These are phyloP conservation scores for Phialophora expanda DNA, from an alignment of 2,329 filamentous ascomycete species.

Conservation along the genomic window DNA sequence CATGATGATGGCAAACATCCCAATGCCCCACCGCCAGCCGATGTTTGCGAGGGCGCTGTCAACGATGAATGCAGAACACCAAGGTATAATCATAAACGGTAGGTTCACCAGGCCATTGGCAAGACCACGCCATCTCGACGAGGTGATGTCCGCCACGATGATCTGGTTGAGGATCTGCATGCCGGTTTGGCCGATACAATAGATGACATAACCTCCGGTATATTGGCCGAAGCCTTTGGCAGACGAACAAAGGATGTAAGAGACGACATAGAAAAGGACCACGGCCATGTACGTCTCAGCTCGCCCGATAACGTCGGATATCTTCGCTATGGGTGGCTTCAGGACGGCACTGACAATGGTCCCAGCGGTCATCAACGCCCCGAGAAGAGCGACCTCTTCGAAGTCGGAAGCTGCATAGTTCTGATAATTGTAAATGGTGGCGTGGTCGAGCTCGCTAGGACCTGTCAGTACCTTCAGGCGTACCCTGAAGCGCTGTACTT, in stretches of 20 bases:
- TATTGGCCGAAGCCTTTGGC: conserved; percentile 46
- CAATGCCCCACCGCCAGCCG: conserved; percentile 54
- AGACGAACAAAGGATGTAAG: conserved; percentile 48
- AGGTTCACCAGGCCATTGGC: conserved; percentile 48
- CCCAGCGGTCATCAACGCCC: conserved; percentile 42
- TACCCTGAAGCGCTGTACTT: neutral
- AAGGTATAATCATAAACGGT: conserved; percentile 51
- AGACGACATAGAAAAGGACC: conserved; percentile 46
- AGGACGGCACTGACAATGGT: conserved; percentile 49
- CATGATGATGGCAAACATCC: conserved; percentile 53
- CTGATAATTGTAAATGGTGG: conserved; percentile 48
- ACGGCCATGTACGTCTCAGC: conserved; percentile 43
- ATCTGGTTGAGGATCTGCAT: conserved; percentile 53
- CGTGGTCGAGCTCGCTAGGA: conserved; percentile 46
- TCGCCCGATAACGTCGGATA: conserved; percentile 52
- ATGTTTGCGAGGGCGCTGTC: conserved; percentile 49
- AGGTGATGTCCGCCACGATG: conserved; percentile 52
- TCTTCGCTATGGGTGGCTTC: conserved; percentile 52
- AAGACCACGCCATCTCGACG: conserved; percentile 49
- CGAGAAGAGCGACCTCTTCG: conserved; percentile 44
- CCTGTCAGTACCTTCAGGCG: neutral
- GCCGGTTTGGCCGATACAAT: conserved; percentile 48
- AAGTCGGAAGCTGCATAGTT: conserved; percentile 52
- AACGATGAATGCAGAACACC: conserved; percentile 51
- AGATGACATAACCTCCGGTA: conserved; percentile 47